These are phyloP conservation scores for Penicillium ochrochloron DNA, from an alignment of 495 filamentous ascomycete species.

Conservation along the genomic window DNA sequence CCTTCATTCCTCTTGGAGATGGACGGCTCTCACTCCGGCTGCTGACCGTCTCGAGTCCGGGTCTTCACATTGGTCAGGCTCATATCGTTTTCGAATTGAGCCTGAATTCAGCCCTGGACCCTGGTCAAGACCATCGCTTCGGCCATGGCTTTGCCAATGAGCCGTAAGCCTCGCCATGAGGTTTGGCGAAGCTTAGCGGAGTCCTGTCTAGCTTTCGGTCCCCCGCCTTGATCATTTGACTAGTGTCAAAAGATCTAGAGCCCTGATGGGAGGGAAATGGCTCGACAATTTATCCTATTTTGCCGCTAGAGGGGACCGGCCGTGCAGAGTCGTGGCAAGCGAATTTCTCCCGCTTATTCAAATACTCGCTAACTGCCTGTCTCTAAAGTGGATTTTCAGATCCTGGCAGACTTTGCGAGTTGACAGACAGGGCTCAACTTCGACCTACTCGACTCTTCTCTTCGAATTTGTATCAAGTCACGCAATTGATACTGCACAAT, in stretches of 20 bases:
- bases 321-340: background rate
- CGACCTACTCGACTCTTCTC: background rate
- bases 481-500: slow-evolving; percentile 22
- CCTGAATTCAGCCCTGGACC: slow-evolving; percentile 3
- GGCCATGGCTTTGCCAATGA: background rate
- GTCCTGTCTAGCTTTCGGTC: background rate
- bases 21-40: slow-evolving; percentile 6
- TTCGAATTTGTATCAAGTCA: background rate
- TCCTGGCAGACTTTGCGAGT: background rate
- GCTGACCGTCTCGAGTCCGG: background rate
- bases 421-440: background rate
- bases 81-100: slow-evolving; percentile 1
- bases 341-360: background rate
- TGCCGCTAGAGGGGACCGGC: slow-evolving; percentile 11
- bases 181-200: slow-evolving; percentile 8
- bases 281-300: slow-evolving; percentile 21
- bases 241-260: background rate
- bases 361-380: slow-evolving; percentile 1
- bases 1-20: slow-evolving; percentile 2
- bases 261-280: background rate
- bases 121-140: background rate
- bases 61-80: background rate
- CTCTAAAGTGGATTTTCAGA: background rate
- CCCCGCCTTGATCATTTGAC: background rate
- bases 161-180: background rate